Base-by-base conservation (phyloP, 139 green algal genomes). In the Diplosphaera chodatii region DNA sequence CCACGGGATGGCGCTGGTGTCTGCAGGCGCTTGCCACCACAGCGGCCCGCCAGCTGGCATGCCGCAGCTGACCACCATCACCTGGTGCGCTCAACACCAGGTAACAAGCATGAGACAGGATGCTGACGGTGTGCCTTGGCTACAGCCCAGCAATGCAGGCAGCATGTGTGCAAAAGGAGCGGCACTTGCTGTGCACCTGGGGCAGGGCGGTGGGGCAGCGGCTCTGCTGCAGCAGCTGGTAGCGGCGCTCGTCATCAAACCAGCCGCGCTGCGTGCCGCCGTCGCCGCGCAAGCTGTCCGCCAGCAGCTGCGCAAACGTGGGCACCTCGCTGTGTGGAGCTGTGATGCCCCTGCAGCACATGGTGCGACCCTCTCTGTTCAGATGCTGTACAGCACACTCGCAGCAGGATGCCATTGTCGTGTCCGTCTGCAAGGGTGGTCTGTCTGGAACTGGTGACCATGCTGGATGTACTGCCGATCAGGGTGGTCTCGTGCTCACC, bases 221-320 rank as follows among this genome's bases (percentile, higher is more conserved):
- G 18, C 40, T 77, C 74, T 96, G 89, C 18, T 78, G 75, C 48
- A 97, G 82, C 18, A 78, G 70, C 65, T 91, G 77, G 73, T 96
- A 97, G 22, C 82, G 79, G 23, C 83, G 77, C 37, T 73, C 70
- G 25, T 91, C 84, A 30, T 96, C 81, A 74, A 95, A 95, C 92
- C 92, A 97, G 0, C 88, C 92, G 22, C 90, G 85, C 16, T 59
- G 48, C 71, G 90, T 86, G 32, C 86, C 84, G 33, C 41, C 69
- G 21, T 83, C 67, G 6, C 64, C 62, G 32, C 67, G 69, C 71
- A 97, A 71, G 10, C 83, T 91, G 13, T 33, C 30, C 27, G 67
- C 70, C 65, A 97, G 77, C 64, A 94, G 74, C 31, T 78, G 67
- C 3, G 71, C 69, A 72, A 95, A 95, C 22, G 25, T 48, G 29